These are phyloP conservation scores for Cadophora luteo-olivacea DNA, from an alignment of 2,329 filamentous ascomycete genomes.

Conservation along the genomic window DNA sequence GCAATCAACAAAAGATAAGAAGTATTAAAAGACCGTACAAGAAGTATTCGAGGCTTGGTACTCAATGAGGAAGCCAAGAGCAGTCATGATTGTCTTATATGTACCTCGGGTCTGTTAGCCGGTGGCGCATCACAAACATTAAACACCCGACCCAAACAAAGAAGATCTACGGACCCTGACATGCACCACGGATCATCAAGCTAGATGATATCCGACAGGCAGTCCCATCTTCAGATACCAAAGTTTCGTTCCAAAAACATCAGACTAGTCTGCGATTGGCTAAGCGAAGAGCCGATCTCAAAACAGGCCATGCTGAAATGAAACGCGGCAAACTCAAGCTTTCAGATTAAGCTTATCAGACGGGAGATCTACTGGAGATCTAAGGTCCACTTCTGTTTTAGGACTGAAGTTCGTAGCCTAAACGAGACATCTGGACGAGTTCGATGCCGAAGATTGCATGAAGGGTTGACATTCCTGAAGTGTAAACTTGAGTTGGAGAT, in stretches of 20 bases:
- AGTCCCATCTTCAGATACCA: not conserved
- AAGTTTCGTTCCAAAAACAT: not conserved
- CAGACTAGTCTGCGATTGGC: not conserved
- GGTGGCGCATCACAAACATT: not conserved
- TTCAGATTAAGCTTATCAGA: not conserved
- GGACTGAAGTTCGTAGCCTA: not conserved
- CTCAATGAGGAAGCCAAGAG: not conserved
- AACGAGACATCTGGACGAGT: not conserved
- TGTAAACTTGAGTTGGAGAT: not conserved
- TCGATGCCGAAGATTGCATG: not conserved
- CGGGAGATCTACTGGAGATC: slow-evolving; percentile 3
- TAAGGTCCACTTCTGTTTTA: not conserved
- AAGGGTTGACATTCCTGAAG: not conserved
- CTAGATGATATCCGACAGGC: not conserved
- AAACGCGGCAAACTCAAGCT: not conserved
- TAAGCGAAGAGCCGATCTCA: not conserved
- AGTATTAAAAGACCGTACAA: not conserved
- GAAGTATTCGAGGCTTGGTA: not conserved
- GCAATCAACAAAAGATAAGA: not conserved
- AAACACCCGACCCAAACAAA: not conserved
- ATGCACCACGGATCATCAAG: not conserved
- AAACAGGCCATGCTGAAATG: not conserved
- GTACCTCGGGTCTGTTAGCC: not conserved
- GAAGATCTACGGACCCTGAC: not conserved
- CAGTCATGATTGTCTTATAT: not conserved